Evolutionary conservation across 805 yeast species (phyloP).

Genomic region (Metschnikowia anglica): DNA sequence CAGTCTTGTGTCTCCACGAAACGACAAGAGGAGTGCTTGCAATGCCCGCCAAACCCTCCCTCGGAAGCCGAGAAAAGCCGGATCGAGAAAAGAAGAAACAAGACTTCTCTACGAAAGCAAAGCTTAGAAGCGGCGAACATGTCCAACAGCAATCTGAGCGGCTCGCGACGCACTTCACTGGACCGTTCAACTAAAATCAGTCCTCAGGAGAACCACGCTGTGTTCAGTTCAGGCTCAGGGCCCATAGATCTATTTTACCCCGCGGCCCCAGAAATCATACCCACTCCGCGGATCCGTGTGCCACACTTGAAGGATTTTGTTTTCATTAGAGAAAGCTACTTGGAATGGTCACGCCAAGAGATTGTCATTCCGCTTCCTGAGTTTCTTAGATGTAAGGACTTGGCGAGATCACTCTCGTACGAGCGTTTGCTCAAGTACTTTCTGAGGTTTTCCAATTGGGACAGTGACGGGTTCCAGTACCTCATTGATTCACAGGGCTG

Average conservation of each 20-base stretch:
- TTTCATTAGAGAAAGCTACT: slow-evolving; percentile 11
- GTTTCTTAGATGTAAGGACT: slow-evolving; percentile 1
- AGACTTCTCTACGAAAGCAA: slow-evolving; percentile 13
- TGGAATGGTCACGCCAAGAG: slow-evolving; percentile 7
- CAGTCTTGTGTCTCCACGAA: slow-evolving; percentile 42
- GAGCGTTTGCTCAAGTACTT: slow-evolving; percentile 8
- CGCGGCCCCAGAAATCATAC: slow-evolving; percentile 11
- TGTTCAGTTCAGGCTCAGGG: neutral
- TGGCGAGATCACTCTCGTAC: slow-evolving; percentile 8
- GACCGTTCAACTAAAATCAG: neutral
- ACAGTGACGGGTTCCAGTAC: slow-evolving; percentile 14
- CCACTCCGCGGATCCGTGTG: slow-evolving; percentile 10
- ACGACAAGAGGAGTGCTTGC: slow-evolving; percentile 38
- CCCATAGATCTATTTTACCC: slow-evolving; percentile 12
- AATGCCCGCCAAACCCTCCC: slow-evolving; percentile 46
- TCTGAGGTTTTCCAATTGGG: slow-evolving; percentile 11
- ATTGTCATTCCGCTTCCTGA: slow-evolving; percentile 6
- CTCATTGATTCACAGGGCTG: slow-evolving; percentile 14
- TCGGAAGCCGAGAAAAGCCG: slow-evolving; percentile 36
- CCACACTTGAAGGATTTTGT: slow-evolving; percentile 11
- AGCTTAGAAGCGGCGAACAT: neutral
- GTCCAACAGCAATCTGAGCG: neutral
- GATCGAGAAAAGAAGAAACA: slow-evolving; percentile 31
- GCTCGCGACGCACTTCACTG: slow-evolving; percentile 1
- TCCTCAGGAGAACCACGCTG: neutral